A percentile compares a stretch with the other conserved stretches of the same genome.
phyloP scores from a whole-genome alignment of 371 early-diverging fungal genomes.

The Rhizomucor pusillus region DNA sequence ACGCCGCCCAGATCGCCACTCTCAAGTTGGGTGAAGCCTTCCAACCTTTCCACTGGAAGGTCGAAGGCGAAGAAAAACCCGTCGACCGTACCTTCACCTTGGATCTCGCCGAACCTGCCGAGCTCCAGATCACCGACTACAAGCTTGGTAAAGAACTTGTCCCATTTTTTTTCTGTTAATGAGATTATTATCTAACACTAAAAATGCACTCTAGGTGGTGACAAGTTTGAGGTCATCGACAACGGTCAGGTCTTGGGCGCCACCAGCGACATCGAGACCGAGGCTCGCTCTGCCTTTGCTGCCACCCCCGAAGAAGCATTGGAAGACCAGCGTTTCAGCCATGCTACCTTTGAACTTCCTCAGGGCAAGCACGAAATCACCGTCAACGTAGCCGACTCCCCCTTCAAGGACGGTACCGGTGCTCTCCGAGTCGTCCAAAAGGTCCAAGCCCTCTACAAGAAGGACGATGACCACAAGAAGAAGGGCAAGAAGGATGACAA shows the following conservation, averaged over 20 bases:
- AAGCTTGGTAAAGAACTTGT: conserved; percentile 30
- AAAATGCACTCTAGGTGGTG: conserved; percentile 21
- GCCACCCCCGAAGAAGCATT: conserved; percentile 26
- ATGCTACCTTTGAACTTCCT: conserved; percentile 17
- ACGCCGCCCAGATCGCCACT: conserved; percentile 9
- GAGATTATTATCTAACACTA: background rate
- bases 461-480: background rate
- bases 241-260: conserved; percentile 24
- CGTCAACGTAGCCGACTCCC: conserved; percentile 27
- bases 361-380: conserved; percentile 30
- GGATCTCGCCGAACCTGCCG: conserved; percentile 24
- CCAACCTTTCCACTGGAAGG: conserved; percentile 27
- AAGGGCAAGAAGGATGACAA: background rate
- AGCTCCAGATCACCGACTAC: conserved; percentile 31
- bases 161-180: no score
- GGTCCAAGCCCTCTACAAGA: conserved; percentile 25
- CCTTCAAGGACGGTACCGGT: conserved; percentile 23
- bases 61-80: conserved; percentile 5
- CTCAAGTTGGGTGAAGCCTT: conserved; percentile 21
- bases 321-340: conserved; percentile 27
- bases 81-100: conserved; percentile 28
- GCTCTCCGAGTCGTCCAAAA: conserved; percentile 32
- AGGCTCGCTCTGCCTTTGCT: conserved; percentile 11
- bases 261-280: conserved; percentile 19
- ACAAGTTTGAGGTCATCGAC: conserved; percentile 28